phyloP scores from a whole-genome alignment of 192 early-diverging fungal genomes.

The Ambispora gerdemannii region DNA sequence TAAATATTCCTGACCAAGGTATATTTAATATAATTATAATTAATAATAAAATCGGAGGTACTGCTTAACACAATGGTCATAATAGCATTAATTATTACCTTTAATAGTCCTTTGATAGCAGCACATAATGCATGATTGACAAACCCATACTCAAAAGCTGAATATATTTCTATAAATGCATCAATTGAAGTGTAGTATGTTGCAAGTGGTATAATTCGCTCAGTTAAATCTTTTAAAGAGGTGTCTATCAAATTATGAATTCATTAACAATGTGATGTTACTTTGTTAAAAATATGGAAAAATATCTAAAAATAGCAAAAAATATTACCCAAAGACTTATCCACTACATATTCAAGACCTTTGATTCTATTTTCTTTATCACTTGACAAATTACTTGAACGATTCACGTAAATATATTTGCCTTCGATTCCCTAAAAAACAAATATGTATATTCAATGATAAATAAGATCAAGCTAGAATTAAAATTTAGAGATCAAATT shows the following conservation, averaged over 20 bases:
- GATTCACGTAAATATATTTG: conserved; percentile 54
- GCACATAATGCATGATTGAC: conserved; percentile 89
- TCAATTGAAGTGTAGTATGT: conserved; percentile 71
- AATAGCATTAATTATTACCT: conserved; percentile 43
- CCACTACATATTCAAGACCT: conserved; percentile 4
- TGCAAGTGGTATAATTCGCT: conserved; percentile 76
- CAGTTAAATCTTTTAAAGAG: conserved; percentile 68
- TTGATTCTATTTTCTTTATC: conserved; percentile 44
- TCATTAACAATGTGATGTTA: not conserved
- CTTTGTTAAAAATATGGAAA: not conserved
- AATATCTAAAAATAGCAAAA: not conserved
- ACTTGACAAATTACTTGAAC: conserved; percentile 32
- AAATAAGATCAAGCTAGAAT: not conserved
- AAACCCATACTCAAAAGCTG: conserved; percentile 75
- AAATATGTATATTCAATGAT: conserved; percentile 5
- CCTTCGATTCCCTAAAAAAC: conserved; percentile 75
- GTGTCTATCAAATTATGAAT: conserved; percentile 46
- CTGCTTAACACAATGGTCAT: too few species aligned
- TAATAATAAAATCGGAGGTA: too few species aligned
- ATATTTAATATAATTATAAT: too few species aligned
- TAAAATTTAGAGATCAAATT: not conserved
- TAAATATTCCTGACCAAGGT: conserved; percentile 66
- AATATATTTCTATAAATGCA: conserved; percentile 72
- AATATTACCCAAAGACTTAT: not conserved
- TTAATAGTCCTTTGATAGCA: conserved; percentile 68